These are phyloP conservation scores for Macrolepiota fuliginosa DNA, from an alignment of 768 basidiomycete species.

Conservation along the genomic window DNA sequence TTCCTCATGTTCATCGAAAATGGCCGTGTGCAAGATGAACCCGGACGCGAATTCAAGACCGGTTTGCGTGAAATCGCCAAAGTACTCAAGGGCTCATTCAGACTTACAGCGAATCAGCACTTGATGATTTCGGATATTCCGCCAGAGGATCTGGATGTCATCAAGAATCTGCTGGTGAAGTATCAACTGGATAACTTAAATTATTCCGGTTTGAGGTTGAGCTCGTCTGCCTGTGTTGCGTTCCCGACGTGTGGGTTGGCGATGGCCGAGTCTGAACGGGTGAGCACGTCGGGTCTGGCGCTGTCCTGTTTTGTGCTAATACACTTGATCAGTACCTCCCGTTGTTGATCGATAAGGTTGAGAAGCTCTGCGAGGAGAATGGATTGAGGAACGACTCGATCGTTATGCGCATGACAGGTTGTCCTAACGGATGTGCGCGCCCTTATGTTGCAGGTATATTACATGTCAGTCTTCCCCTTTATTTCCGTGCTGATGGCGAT, in stretches of 20 bases:
- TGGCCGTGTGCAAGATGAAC: conserved; percentile 94
- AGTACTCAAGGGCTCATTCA: conserved; percentile 91
- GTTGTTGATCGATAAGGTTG: conserved; percentile 89
- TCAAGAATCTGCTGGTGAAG: conserved; percentile 76
- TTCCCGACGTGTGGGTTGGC: conserved; percentile 87
- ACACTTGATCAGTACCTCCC: conserved; percentile 71
- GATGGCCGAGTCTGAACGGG: conserved; percentile 54
- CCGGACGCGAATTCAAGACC: conserved; percentile 87
- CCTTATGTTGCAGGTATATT: conserved; percentile 84
- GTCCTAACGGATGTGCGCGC: conserved; percentile 90
- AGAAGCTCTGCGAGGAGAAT: conserved; percentile 90
- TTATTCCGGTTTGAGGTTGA: conserved; percentile 75
- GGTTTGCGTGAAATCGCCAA: conserved; percentile 91
- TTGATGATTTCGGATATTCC: conserved; percentile 82
- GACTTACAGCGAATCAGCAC: conserved; percentile 95
- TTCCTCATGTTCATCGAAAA: conserved; percentile 97
- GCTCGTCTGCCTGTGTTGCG: conserved; percentile 94
- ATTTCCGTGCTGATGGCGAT: neutral
- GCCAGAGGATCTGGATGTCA: conserved; percentile 65
- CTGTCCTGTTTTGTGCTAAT: neutral
- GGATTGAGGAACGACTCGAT: conserved; percentile 93
- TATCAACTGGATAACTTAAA: conserved; percentile 90
- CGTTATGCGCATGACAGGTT: conserved; percentile 99
- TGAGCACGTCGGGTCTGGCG: conserved; percentile 23
- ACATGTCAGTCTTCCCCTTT: conserved; percentile 1